Conservation (phyloP, 257 asterid species). For the Solanum pinnatisectum region DNA sequence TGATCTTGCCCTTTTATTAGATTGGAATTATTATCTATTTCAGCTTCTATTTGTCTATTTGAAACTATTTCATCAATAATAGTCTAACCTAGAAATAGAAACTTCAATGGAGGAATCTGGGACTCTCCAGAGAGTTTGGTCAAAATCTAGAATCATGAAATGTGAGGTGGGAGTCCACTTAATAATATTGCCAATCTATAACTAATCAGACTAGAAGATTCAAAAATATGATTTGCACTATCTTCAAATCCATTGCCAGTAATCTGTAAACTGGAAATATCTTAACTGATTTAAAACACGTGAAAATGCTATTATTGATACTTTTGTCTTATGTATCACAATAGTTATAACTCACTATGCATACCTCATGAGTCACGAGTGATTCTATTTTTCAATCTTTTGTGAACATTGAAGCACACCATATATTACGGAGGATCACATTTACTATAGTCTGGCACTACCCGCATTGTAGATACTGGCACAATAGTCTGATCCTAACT, state of each 20-base stretch:
- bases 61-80: not conserved
- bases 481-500: not conserved
- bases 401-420: not conserved
- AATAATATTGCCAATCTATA: not conserved
- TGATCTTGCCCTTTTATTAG: not conserved
- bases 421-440: not conserved
- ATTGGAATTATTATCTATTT: not conserved
- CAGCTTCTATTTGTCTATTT: not conserved
- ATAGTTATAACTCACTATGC: not conserved
- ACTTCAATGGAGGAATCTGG: not conserved
- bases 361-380: not conserved
- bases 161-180: not conserved
- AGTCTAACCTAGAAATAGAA: not conserved
- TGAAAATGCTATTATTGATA: not conserved
- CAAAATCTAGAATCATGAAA: not conserved
- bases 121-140: not conserved
- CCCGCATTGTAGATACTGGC: not conserved
- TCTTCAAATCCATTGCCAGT: not conserved
- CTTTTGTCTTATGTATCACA: not conserved
- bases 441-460: not conserved
- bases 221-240: not conserved
- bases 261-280: not conserved
- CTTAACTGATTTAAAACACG: not conserved
- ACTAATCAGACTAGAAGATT: not conserved
- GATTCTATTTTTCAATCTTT: not conserved